These are phyloP conservation scores for Syncephalastrum sp. DNA, from an alignment of 371 early-diverging fungal genomes.

Conservation along the genomic window DNA sequence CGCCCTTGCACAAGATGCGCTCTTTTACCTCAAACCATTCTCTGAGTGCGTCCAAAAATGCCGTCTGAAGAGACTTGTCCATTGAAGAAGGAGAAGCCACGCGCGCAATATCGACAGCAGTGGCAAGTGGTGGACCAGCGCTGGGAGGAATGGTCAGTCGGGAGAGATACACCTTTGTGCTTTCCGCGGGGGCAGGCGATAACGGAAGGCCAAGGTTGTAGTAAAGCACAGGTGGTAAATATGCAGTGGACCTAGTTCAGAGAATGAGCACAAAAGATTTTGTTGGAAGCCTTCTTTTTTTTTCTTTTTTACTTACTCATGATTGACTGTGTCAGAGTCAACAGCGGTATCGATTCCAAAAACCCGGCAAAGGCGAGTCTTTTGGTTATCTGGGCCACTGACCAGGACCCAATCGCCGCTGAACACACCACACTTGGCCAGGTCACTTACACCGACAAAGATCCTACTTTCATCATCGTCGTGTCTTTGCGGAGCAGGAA, in stretches of 20 bases:
- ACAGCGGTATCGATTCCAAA: conserved; percentile 31
- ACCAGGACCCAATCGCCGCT: conserved; percentile 75
- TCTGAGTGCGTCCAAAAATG: conserved; percentile 62
- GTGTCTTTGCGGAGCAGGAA: conserved; percentile 48
- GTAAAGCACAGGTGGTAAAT: conserved; percentile 59
- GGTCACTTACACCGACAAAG: conserved; percentile 54
- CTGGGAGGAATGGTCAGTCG: conserved; percentile 31
- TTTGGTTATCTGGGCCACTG: conserved; percentile 36
- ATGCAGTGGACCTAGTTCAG: conserved; percentile 23
- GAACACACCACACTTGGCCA: conserved; percentile 65
- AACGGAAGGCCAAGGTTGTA: conserved; percentile 57
- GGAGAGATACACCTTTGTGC: conserved; percentile 26
- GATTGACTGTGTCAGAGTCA: conserved; percentile 10
- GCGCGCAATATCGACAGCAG: conserved; percentile 70
- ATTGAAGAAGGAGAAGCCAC: conserved; percentile 74
- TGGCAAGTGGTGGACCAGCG: conserved; percentile 59
- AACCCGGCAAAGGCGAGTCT: conserved; percentile 48
- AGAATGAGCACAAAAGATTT: conserved; percentile 10
- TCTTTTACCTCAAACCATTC: conserved; percentile 69
- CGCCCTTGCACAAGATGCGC: conserved; percentile 71
- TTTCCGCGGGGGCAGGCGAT: conserved; percentile 29
- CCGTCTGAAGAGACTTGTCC: conserved; percentile 65
- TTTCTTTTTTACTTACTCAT: conserved; percentile 7
- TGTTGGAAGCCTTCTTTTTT: conserved; percentile 11
- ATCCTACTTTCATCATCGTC: conserved; percentile 61